These are phyloP conservation scores for Arabidopsis suecica DNA, from an alignment of 345 rosid genomes.

Conservation along the genomic window DNA sequence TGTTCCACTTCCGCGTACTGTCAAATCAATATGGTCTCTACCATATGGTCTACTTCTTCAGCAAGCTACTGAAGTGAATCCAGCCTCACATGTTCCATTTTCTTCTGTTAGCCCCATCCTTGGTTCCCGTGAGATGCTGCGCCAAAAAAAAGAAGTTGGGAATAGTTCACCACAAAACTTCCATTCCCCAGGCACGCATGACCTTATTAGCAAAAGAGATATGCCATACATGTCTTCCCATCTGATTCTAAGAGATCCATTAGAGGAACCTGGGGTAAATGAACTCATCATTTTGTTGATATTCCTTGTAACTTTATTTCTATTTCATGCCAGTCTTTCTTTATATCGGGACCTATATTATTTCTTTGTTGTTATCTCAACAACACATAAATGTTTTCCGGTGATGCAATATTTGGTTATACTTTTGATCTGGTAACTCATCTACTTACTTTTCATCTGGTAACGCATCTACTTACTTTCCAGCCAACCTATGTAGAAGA, in stretches of 20 bases:
- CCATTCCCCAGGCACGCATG: conserved; percentile 49
- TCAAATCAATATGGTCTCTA: conserved; percentile 90
- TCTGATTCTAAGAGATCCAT: conserved; percentile 75
- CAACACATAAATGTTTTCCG: neutral
- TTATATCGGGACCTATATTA: conserved; percentile 9
- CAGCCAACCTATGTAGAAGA: conserved; percentile 84
- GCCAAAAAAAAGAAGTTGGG: conserved; percentile 68
- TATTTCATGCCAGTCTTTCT: conserved; percentile 30
- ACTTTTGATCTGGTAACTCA: conserved; percentile 18
- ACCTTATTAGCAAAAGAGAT: conserved; percentile 56
- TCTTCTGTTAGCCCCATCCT: conserved; percentile 59
- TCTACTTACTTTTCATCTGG: conserved; percentile 31
- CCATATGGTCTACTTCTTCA: conserved; percentile 89
- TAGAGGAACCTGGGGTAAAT: conserved; percentile 85
- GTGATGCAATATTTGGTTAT: conserved; percentile 29
- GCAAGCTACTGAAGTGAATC: conserved; percentile 63
- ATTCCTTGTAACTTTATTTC: conserved; percentile 28
- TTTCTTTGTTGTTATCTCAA: conserved; percentile 2
- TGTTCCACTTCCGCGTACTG: conserved; percentile 67
- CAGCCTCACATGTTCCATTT: conserved; percentile 48
- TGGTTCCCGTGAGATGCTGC: conserved; percentile 59
- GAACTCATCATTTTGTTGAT: conserved; percentile 12
- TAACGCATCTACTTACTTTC: conserved; percentile 34
- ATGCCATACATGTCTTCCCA: conserved; percentile 63
- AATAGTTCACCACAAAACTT: conserved; percentile 55